Evolutionary conservation across 768 basidiomycete genomes (phyloP).

Genomic region (Candolleomyces aberdarensis): DNA sequence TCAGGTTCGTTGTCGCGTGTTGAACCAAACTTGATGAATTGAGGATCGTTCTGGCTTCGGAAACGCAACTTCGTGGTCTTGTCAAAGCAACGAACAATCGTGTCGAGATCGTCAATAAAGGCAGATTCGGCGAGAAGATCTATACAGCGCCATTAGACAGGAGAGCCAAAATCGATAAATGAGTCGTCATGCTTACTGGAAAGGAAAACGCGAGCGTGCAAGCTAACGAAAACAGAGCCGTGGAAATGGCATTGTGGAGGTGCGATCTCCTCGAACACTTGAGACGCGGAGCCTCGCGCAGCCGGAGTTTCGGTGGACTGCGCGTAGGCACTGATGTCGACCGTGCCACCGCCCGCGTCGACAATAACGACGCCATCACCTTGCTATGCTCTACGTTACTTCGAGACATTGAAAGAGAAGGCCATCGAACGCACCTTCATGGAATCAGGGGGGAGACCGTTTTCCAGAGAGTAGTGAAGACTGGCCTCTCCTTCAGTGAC

Average conservation of each 20-base stretch:
- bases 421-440: conserved; percentile 1
- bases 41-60: conserved; percentile 15
- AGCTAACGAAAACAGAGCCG: conserved; percentile 44
- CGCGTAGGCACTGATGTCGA: conserved; percentile 56
- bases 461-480: conserved; percentile 42
- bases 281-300: conserved; percentile 18
- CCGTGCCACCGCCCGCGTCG: conserved; percentile 60
- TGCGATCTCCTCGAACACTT: conserved; percentile 41
- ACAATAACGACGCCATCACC: conserved; percentile 49
- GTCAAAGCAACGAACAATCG: conserved; percentile 17
- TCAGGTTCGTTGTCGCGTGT: conserved; percentile 17
- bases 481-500: conserved; percentile 57
- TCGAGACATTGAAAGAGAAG: not conserved
- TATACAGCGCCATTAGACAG: conserved; percentile 2
- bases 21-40: conserved; percentile 20
- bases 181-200: conserved; percentile 20
- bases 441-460: conserved; percentile 10
- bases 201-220: conserved; percentile 33
- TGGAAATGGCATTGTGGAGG: conserved; percentile 37
- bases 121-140: conserved; percentile 12
- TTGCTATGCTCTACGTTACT: conserved; percentile 21
- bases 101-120: conserved; percentile 14
- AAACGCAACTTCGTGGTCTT: conserved; percentile 19
- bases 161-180: not conserved
- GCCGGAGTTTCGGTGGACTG: no score